Conservation (phyloP, 2,329 filamentous ascomycete species). For the Sphaerostilbella broomeana region DNA sequence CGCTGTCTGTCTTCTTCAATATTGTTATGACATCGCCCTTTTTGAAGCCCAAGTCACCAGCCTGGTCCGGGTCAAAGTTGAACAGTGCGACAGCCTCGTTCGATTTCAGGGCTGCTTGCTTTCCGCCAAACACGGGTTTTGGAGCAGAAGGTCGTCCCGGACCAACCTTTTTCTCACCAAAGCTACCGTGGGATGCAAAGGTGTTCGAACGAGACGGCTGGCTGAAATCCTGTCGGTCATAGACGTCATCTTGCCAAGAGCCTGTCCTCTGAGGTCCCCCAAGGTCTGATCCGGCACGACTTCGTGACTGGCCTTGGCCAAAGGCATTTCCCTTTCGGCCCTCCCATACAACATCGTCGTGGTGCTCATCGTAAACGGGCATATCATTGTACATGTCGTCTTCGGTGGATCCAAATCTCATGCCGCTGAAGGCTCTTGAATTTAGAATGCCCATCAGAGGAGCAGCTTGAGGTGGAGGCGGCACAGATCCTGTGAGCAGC, state of each 20-base stretch:
- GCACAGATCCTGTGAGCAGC: constrained; percentile 70
- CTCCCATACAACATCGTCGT: constrained; percentile 81
- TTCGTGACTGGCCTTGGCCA: constrained; percentile 52
- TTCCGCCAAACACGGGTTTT: constrained; percentile 71
- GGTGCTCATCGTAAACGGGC: constrained; percentile 77
- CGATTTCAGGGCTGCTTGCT: constrained; percentile 50
- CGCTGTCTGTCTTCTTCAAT: constrained; percentile 86
- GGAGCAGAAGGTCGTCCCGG: constrained; percentile 78
- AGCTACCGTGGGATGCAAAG: constrained; percentile 44
- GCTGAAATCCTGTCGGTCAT: constrained; percentile 51
- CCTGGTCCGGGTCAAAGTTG: constrained; percentile 90
- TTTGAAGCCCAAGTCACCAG: constrained; percentile 89
- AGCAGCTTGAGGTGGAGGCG: constrained; percentile 72
- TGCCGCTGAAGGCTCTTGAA: constrained; percentile 74
- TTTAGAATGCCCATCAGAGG: constrained; percentile 81
- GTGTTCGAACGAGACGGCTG: constrained; percentile 46
- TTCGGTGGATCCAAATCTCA: constrained; percentile 38
- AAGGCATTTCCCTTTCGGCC: constrained; percentile 63
- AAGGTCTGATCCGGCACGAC: constrained; percentile 36
- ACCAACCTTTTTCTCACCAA: constrained; percentile 40
- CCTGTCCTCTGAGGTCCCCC: constrained; percentile 54
- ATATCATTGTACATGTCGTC: constrained; percentile 88
- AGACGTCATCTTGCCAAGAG: constrained; percentile 72
- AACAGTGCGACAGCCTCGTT: constrained; percentile 89
- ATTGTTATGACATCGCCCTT: constrained; percentile 97